These are phyloP conservation scores for Dendrobium huoshanense DNA, from an alignment of 106 monocot genomes.

Conservation along the genomic window DNA sequence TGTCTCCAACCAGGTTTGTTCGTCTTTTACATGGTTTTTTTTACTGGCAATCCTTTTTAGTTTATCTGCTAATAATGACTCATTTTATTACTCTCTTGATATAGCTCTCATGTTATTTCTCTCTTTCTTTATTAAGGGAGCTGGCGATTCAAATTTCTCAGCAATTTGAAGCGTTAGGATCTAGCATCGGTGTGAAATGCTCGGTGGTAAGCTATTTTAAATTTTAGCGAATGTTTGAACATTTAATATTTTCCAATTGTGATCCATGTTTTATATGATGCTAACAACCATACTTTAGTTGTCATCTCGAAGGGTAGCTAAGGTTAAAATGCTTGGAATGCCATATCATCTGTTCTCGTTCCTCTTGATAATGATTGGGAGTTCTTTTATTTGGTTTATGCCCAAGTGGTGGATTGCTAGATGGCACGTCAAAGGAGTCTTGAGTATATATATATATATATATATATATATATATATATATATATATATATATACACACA, in stretches of 20 bases:
- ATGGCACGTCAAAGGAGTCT: too few relatives aligned
- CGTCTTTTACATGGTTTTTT: background rate
- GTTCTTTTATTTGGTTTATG: too few relatives aligned
- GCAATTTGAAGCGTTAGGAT: slow-evolving; percentile 88
- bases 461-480: too few relatives aligned
- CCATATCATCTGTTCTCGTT: background rate
- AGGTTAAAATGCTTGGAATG: background rate
- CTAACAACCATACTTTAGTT: background rate
- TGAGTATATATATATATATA: too few relatives aligned
- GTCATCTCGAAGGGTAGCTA: background rate
- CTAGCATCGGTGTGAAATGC: slow-evolving; percentile 65
- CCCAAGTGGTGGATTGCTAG: too few relatives aligned
- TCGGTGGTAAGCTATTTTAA: slow-evolving; percentile 54
- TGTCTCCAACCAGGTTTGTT: slow-evolving; percentile 82
- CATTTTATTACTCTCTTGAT: background rate
- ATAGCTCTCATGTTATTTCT: background rate
- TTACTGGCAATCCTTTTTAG: background rate
- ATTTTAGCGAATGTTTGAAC: background rate
- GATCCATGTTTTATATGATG: background rate
- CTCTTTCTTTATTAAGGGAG: slow-evolving; percentile 42
- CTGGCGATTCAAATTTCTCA: slow-evolving; percentile 86
- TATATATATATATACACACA: too few relatives aligned
- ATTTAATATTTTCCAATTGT: background rate
- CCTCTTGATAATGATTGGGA: background rate
- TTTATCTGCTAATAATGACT: background rate